These are phyloP conservation scores for Blastobotrys buckinghamii DNA, from an alignment of 1,139 yeast species.

Conservation along the genomic window DNA sequence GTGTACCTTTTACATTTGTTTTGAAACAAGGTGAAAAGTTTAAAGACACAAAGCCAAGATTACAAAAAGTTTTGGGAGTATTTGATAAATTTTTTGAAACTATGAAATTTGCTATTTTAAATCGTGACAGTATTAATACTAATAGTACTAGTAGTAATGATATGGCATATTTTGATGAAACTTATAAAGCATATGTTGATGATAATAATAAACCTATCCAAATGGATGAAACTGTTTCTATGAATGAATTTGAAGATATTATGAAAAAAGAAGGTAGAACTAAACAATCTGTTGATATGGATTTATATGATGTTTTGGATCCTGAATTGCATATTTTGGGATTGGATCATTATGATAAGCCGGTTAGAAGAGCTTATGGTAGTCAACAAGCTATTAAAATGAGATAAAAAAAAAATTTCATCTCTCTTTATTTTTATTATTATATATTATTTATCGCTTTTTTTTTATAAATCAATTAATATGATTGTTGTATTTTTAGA, in stretches of 20 bases:
- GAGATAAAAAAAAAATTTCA: slow-evolving; percentile 16
- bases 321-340: slow-evolving; percentile 43
- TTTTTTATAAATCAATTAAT: no score
- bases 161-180: slow-evolving; percentile 26
- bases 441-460: no score
- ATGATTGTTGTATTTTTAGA: no score
- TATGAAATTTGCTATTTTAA: slow-evolving; percentile 52
- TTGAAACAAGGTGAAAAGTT: slow-evolving; percentile 51
- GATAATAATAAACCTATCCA: not conserved
- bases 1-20: slow-evolving; percentile 80
- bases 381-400: slow-evolving; percentile 56
- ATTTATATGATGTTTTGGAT: slow-evolving; percentile 50
- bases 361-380: slow-evolving; percentile 29
- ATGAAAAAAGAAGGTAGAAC: not conserved
- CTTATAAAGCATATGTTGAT: slow-evolving; percentile 36
- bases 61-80: slow-evolving; percentile 63
- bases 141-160: slow-evolving; percentile 21
- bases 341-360: slow-evolving; percentile 81
- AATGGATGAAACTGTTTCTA: not conserved
- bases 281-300: slow-evolving; percentile 29
- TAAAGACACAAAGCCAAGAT: slow-evolving; percentile 57
- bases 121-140: slow-evolving; percentile 12
- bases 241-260: not conserved
- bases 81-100: slow-evolving; percentile 76
- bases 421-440: no score